Evolutionary conservation across 805 yeast species (phyloP).

Genomic region (Candida succiphila): DNA sequence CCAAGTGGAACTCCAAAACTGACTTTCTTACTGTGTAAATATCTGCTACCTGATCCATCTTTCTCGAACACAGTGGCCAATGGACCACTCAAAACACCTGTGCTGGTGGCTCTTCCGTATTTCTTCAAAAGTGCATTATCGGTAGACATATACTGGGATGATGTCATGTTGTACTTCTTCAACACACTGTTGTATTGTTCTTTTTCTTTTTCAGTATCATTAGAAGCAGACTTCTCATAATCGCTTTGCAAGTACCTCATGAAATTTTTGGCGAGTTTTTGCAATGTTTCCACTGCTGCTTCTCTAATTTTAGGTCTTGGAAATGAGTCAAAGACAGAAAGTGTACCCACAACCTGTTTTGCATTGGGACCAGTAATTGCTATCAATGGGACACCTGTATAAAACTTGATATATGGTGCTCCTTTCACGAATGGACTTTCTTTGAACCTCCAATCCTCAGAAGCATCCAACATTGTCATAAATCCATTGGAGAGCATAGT

Average conservation of each 20-base stretch:
- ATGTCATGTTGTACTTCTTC: too few relatives aligned
- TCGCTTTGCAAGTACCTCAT: conserved; percentile 31
- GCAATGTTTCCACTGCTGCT: conserved; percentile 24
- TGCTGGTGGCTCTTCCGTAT: conserved; percentile 51
- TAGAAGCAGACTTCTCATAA: too few relatives aligned
- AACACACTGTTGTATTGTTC: too few relatives aligned
- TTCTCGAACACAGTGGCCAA: conserved; percentile 40
- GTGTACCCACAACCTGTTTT: conserved; percentile 43
- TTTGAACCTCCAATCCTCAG: conserved; percentile 60
- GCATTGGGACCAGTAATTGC: conserved; percentile 22
- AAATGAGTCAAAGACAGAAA: conserved; percentile 46
- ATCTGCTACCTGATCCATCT: conserved; percentile 59
- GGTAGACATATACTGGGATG: too few relatives aligned
- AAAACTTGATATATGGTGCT: conserved; percentile 48
- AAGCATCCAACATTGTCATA: conserved; percentile 48
- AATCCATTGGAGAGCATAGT: conserved; percentile 48
- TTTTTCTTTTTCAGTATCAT: too few relatives aligned
- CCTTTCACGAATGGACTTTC: conserved; percentile 57
- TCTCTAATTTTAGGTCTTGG: conserved; percentile 28
- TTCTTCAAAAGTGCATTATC: conserved; percentile 16
- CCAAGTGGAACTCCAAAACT: conserved; percentile 24
- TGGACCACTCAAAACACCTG: conserved; percentile 19
- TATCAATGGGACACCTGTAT: conserved; percentile 53
- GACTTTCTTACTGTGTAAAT: conserved; percentile 37
- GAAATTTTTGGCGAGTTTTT: conserved; percentile 29